These are phyloP conservation scores for Cytospora piceicola DNA, from an alignment of 2,329 filamentous ascomycete species.

Conservation along the genomic window DNA sequence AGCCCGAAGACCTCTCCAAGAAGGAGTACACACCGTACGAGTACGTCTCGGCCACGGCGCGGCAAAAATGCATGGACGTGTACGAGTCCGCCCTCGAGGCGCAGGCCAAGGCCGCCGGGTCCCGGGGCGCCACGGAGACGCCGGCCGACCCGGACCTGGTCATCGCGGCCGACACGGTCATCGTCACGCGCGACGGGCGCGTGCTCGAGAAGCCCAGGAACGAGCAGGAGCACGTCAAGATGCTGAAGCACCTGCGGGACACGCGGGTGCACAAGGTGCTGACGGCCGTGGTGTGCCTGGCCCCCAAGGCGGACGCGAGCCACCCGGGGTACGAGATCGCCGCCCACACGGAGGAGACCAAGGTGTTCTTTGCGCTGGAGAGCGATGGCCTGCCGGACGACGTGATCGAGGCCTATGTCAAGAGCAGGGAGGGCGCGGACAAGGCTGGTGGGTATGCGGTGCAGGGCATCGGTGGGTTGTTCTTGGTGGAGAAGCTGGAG, in stretches of 20 bases:
- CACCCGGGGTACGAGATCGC: constrained; percentile 86
- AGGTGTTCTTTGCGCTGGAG: constrained; percentile 79
- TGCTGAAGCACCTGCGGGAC: constrained; percentile 83
- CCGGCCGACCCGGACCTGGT: constrained; percentile 77
- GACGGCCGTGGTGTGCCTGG: constrained; percentile 83
- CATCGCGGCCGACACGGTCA: constrained; percentile 88
- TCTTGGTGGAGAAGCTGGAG: constrained; percentile 87
- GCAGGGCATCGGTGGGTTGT: constrained; percentile 83
- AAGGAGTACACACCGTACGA: constrained; percentile 74
- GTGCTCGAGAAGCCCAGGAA: constrained; percentile 90
- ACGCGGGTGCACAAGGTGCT: constrained; percentile 78
- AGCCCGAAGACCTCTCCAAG: constrained; percentile 87
- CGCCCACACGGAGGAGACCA: constrained; percentile 85
- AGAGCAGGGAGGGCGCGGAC: constrained; percentile 88
- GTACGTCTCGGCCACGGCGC: constrained; percentile 88
- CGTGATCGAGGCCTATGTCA: constrained; percentile 76
- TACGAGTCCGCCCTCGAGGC: constrained; percentile 52
- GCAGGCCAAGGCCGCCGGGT: constrained; percentile 42
- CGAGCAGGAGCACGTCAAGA: constrained; percentile 79
- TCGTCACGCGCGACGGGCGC: constrained; percentile 73
- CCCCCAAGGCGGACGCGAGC: constrained; percentile 76
- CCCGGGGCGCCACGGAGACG: constrained; percentile 35
- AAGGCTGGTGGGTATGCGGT: constrained; percentile 97
- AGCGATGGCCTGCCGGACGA: constrained; percentile 69
- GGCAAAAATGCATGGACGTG: constrained; percentile 79